Evolutionary conservation across 768 basidiomycete species (phyloP), one percentile per base, ranked within the genome.

Genomic region (Naganishia antarctica): DNA sequence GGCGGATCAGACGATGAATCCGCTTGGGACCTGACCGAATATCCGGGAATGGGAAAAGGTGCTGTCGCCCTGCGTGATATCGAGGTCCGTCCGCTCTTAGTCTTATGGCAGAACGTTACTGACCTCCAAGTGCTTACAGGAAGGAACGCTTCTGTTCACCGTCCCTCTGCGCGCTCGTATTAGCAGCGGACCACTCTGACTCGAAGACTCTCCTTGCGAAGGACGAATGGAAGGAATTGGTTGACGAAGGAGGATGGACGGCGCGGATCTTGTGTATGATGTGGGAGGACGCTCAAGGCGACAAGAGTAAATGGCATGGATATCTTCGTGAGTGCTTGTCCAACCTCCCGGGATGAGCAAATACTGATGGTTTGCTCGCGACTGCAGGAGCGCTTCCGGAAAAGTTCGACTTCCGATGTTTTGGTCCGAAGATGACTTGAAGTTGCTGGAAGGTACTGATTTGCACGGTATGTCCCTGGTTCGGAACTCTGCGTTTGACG

Each of bases 181-280:
- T 99, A 11, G 90, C 91, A 0, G 86, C 85, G 5, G 83, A 85
- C 28, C 93, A 90, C 1, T 90, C 87, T 0, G 61, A 76, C 0
- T 82, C 98, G 0, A 86, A 85, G 0, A 58, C 75, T 16, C 79
- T 80, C 3, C 81, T 97, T 48, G 85, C 87, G 18, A 57, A 77
- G 7, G 80, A 81, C 13, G 82, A 82, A 29, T 97, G 92, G 92
- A 83, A 79, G 68, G 76, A 74, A 23, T 76, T 97, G 64, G 81
- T 86, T 57, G 78, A 83, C 62, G 86, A 61, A 16, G 62, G 62
- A 18, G 65, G 91, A 8, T 99, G 96, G 96, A 80, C 83, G 0
- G 87, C 88, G 2, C 79, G 97, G 48, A 97, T 99, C 64, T 80
- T 98, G 41, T 89, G 87, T 68, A 87, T 99, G 86, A 90, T 98